Evolutionary conservation across 306 rosid species (phyloP), one percentile per base, ranked within the genome.

Genomic region (Boehmeria nivea): DNA sequence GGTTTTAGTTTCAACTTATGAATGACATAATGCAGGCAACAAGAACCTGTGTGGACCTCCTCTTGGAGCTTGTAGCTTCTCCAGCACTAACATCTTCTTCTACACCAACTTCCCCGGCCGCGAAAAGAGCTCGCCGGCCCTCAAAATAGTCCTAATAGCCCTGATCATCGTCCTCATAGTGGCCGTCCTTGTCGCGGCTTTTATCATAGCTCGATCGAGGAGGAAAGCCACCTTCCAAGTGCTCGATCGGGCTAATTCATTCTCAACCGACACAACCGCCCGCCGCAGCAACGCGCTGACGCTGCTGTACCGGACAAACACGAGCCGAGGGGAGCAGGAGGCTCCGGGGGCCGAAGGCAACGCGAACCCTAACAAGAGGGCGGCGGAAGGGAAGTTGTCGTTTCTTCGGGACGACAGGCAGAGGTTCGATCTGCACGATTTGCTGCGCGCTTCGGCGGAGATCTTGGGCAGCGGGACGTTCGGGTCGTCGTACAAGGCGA

Each of bases 401-500:
- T 87, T 93, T 43, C 51, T 87, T 3, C 76, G 77, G 68, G 73
- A 79, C 0, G 83, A 75, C n/a, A 28, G 75, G 2, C 54, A 59
- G 31, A 73, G n/a, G 46, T 93, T 87, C 60, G 95, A 77, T 59
- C 62, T 93, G 44, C 87, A 83, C 4, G 99, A 93, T 61, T 66
- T 93, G 56, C 72, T 93, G 0, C 72, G 44, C 57, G 84, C 96
- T 8, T 87, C 99, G 0, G 99, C 99, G 0, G 99, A 93, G 50
- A 72, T 93, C 47, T 64, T 93, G 38, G 99, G 99, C 15, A 93
- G 99, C 53, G 94, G 93, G 0, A 67, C 75, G 1, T 93, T 93
- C 37, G 99, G 95, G 3, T 80, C 99, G 56, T 93, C 99, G 1
- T 93, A 85, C 79, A 93, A 87, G 76, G 95, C 95, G 0, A 75